These are phyloP conservation scores for Pichia gijzeniarum DNA, from an alignment of 805 yeast genomes.

Conservation along the genomic window DNA sequence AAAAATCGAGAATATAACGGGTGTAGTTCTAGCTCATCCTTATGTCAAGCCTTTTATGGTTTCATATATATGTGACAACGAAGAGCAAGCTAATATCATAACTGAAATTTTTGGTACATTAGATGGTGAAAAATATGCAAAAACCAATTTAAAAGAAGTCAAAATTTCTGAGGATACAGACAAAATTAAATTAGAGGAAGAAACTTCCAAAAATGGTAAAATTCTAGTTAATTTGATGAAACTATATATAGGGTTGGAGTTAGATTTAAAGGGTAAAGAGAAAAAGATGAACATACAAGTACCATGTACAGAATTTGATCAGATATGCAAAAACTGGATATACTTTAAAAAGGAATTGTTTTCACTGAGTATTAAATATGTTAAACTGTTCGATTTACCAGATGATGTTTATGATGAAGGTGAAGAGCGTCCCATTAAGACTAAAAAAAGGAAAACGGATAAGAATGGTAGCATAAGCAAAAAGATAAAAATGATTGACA, in stretches of 20 bases:
- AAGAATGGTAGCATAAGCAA: conserved; percentile 29
- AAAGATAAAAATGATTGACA: conserved; percentile 21
- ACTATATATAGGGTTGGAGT: conserved; percentile 71
- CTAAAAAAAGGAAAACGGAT: conserved; percentile 44
- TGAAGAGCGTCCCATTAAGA: conserved; percentile 68
- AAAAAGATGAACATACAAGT: conserved; percentile 75
- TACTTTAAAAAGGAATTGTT: conserved; percentile 56
- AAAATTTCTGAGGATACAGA: conserved; percentile 28
- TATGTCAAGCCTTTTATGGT: conserved; percentile 70
- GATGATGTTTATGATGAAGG: conserved; percentile 74
- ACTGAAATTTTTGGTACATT: conserved; percentile 47
- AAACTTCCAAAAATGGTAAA: conserved; percentile 21
- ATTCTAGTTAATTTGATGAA: conserved; percentile 55
- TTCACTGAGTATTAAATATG: conserved; percentile 62
- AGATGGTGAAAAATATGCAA: conserved; percentile 42
- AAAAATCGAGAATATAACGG: conserved; percentile 72
- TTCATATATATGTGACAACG: conserved; percentile 37
- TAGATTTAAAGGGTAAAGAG: conserved; percentile 45
- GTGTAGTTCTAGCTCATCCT: conserved; percentile 84
- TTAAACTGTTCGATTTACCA: conserved; percentile 75
- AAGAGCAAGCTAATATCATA: conserved; percentile 33
- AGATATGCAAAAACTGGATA: conserved; percentile 67
- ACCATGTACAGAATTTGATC: conserved; percentile 87
- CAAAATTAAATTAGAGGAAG: conserved; percentile 24
- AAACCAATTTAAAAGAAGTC: conserved; percentile 29